Conservation (phyloP, 1,284 basidiomycete species). For the Porogramme epimiltina region DNA sequence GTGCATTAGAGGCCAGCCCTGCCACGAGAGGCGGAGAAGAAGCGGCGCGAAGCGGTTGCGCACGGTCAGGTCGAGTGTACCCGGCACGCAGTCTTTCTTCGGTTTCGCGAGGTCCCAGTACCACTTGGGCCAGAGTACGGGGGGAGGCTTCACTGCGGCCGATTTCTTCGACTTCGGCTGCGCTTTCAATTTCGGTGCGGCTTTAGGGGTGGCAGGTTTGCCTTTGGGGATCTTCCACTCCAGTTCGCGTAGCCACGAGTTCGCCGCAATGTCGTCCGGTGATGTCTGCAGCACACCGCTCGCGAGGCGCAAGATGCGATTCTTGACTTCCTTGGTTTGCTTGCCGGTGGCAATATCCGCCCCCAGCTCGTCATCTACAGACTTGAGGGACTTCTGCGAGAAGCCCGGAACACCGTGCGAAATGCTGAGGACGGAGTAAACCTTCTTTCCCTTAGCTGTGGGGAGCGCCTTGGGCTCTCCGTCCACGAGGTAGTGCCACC, state of each 20-base stretch:
- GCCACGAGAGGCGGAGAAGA: conserved; percentile 88
- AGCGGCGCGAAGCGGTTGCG: conserved; percentile 85
- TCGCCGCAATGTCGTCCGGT: conserved; percentile 29
- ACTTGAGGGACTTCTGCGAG: conserved; percentile 38
- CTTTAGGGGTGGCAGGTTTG: background rate
- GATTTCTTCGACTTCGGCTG: conserved; percentile 24
- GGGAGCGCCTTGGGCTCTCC: conserved; percentile 38
- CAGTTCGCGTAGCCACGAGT: conserved; percentile 67
- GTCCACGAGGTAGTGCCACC: conserved; percentile 63
- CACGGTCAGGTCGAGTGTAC: conserved; percentile 84
- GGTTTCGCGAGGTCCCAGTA: conserved; percentile 89
- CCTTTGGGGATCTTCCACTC: conserved; percentile 52
- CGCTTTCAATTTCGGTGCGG: conserved; percentile 6
- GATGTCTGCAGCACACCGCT: conserved; percentile 27
- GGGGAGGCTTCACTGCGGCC: conserved; percentile 40
- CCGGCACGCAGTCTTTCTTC: conserved; percentile 62
- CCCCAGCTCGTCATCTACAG: conserved; percentile 42
- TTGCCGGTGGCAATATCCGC: conserved; percentile 43
- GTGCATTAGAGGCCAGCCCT: conserved; percentile 82
- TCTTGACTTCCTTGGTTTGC: conserved; percentile 31
- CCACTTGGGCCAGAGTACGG: conserved; percentile 86
- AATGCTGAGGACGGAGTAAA: conserved; percentile 41
- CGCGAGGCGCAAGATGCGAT: conserved; percentile 42
- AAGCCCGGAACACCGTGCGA: conserved; percentile 46
- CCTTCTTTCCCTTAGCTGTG: conserved; percentile 42